Conservation (phyloP, 208 protist genomes). For the Crithidia fasciculata region DNA sequence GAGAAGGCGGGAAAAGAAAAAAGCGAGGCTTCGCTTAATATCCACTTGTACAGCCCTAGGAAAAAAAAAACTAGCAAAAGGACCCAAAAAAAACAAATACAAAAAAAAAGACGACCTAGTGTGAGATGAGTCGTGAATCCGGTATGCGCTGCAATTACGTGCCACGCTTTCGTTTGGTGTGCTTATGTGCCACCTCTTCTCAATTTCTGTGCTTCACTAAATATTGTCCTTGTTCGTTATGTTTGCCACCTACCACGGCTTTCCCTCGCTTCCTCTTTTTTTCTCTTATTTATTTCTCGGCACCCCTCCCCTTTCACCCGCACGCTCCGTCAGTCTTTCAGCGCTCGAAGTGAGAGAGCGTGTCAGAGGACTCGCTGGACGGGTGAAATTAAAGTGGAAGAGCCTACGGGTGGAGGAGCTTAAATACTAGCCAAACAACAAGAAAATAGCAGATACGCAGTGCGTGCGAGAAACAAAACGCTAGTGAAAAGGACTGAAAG, state of each 20-base stretch:
- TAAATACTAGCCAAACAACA: background rate
- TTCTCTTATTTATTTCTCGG: background rate
- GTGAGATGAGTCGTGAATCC: too few species aligned
- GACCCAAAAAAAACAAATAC: too few species aligned
- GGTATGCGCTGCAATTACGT: too few species aligned
- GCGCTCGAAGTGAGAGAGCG: too few species aligned
- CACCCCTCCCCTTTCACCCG: too few species aligned
- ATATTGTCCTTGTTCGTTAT: background rate
- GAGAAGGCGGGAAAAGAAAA: constrained; percentile 8
- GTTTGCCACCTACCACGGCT: background rate
- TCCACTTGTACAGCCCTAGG: too few species aligned
- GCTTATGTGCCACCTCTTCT: background rate
- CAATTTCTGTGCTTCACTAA: background rate
- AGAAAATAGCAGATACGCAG: background rate
- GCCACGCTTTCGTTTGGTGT: too few species aligned
- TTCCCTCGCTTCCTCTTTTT: background rate
- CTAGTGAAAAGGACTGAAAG: background rate
- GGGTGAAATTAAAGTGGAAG: too few species aligned
- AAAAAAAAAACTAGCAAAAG: too few species aligned
- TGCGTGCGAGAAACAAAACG: constrained; percentile 10
- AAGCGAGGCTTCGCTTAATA: background rate
- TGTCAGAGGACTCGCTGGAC: too few species aligned
- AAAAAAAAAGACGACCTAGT: too few species aligned
- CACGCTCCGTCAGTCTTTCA: too few species aligned
- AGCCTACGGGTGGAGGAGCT: background rate